A percentile compares a stretch with the other conserved stretches of the same genome.
Conservation (phyloP, 1,139 yeast genomes). For the Lodderomyces beijingensis region DNA sequence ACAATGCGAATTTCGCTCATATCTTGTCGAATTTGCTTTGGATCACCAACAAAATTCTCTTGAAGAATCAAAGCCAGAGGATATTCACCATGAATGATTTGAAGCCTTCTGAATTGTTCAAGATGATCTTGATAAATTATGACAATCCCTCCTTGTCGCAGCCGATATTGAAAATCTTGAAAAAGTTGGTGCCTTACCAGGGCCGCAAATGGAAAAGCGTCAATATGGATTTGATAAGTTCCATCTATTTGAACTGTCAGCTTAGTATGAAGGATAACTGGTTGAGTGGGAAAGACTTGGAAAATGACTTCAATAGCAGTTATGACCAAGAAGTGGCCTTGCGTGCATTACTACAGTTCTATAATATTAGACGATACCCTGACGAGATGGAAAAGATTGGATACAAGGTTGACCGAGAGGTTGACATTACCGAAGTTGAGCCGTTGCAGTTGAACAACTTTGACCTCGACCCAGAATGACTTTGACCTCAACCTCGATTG, state of each 20-base stretch:
- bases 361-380: constrained; percentile 60
- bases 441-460: constrained; percentile 9
- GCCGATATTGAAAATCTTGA: constrained; percentile 69
- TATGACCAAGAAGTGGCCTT: constrained; percentile 85
- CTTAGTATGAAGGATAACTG: constrained; percentile 78
- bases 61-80: constrained; percentile 48
- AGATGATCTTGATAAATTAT: constrained; percentile 42
- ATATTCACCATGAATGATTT: constrained; percentile 51
- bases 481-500: too few relatives aligned
- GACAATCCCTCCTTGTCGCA: constrained; percentile 61
- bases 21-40: constrained; percentile 43
- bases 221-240: constrained; percentile 91
- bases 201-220: constrained; percentile 93
- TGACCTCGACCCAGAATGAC: too few relatives aligned
- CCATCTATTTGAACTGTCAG: constrained; percentile 73
- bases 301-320: constrained; percentile 71
- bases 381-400: constrained; percentile 39
- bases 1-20: constrained; percentile 41
- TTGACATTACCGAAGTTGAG: constrained; percentile 20
- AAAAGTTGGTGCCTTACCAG: constrained; percentile 81
- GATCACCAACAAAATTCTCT: constrained; percentile 40
- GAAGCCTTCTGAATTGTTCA: constrained; percentile 50
- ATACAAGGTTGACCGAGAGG: constrained; percentile 32
- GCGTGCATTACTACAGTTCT: constrained; percentile 74
- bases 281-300: constrained; percentile 82